Percentiles rank a stretch among this genome's conserved stretches.
These are phyloP conservation scores for Martensiomyces pterosporus DNA, from an alignment of 192 early-diverging fungal genomes.

Conservation along the genomic window DNA sequence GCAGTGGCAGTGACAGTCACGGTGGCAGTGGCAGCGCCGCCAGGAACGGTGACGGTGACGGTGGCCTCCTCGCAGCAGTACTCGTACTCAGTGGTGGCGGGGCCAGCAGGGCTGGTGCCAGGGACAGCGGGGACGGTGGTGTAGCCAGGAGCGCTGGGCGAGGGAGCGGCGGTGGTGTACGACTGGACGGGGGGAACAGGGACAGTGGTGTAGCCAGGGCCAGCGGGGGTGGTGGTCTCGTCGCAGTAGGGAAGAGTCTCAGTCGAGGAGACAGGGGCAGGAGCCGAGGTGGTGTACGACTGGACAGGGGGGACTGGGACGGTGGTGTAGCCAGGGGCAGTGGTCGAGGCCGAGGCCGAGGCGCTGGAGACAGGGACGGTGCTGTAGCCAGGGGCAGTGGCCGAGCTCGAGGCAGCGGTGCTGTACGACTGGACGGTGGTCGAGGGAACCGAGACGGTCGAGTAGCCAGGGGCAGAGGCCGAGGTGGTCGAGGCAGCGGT, in stretches of 20 bases:
- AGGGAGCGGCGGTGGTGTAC: conserved; percentile 8
- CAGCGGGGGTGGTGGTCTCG: not conserved
- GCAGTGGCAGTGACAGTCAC: conserved; percentile 12
- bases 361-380: conserved; percentile 2
- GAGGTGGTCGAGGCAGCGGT: conserved; percentile 7
- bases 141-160: not conserved
- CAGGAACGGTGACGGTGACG: conserved; percentile 32
- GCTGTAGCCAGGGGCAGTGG: conserved; percentile 1
- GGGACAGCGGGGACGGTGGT: conserved; percentile 4
- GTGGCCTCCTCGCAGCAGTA: conserved; percentile 46
- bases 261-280: not conserved
- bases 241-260: not conserved
- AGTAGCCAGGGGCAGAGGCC: not conserved
- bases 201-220: conserved; percentile 4
- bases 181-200: not conserved
- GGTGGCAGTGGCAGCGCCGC: conserved; percentile 13
- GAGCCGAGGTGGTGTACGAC: conserved; percentile 3
- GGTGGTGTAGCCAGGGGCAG: conserved; percentile 8
- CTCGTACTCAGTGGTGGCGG: conserved; percentile 21
- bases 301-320: conserved; percentile 4
- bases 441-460: conserved; percentile 2
- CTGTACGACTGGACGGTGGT: conserved; percentile 2
- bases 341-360: not conserved
- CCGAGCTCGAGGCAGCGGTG: conserved; percentile 5
- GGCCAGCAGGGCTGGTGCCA: not conserved